These are phyloP conservation scores for Salix brachista DNA, from an alignment of 345 rosid species.

Conservation along the genomic window DNA sequence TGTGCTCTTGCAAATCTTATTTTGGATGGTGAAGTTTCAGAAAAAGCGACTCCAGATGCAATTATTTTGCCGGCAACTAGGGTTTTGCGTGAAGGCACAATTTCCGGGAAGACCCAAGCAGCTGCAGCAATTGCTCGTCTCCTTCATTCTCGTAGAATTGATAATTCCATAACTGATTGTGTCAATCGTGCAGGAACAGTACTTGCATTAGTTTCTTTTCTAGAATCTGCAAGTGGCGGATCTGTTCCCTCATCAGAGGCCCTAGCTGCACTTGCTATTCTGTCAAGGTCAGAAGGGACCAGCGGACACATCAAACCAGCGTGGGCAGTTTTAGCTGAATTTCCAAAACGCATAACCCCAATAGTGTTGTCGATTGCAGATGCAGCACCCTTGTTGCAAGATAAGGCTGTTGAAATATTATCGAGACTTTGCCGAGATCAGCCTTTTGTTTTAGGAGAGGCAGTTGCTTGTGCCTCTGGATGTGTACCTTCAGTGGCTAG, in stretches of 20 bases:
- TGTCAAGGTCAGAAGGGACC: slow-evolving; percentile 63
- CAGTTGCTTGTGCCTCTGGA: slow-evolving; percentile 56
- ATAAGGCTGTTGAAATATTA: slow-evolving; percentile 87
- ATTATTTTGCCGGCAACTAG: slow-evolving; percentile 89
- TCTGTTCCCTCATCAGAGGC: slow-evolving; percentile 76
- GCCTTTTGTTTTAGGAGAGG: slow-evolving; percentile 72
- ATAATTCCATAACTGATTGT: slow-evolving; percentile 69
- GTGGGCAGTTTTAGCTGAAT: slow-evolving; percentile 88
- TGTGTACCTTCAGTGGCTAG: slow-evolving; percentile 65
- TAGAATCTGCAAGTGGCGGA: slow-evolving; percentile 68
- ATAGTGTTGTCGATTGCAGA: slow-evolving; percentile 74
- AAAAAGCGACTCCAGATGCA: slow-evolving; percentile 67
- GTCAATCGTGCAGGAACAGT: slow-evolving; percentile 90
- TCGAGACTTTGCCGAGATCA: slow-evolving; percentile 87
- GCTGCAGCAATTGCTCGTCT: slow-evolving; percentile 95
- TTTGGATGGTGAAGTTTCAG: slow-evolving; percentile 77
- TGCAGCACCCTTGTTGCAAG: slow-evolving; percentile 75
- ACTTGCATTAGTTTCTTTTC: slow-evolving; percentile 87
- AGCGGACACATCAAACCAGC: slow-evolving; percentile 68
- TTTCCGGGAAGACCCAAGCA: slow-evolving; percentile 87
- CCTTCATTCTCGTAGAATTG: slow-evolving; percentile 63
- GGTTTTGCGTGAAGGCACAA: slow-evolving; percentile 84
- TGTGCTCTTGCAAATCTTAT: slow-evolving; percentile 96
- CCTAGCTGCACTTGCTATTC: slow-evolving; percentile 86
- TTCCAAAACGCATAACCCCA: slow-evolving; percentile 69